Base-by-base conservation (phyloP, 768 basidiomycete genomes). In the Rhodotorula toruloides region DNA sequence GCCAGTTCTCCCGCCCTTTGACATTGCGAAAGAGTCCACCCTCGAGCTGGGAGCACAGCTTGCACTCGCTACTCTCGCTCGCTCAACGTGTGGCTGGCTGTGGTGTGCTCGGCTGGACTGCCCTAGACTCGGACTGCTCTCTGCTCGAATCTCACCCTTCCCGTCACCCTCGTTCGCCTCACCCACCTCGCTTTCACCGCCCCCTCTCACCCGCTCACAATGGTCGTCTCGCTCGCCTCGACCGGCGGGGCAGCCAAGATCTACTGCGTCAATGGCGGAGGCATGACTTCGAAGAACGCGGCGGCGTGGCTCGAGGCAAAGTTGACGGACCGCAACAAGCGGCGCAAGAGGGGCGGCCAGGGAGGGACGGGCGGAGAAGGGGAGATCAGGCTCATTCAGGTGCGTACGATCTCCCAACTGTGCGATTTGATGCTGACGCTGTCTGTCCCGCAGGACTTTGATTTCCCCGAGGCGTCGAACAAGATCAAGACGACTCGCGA, bases 401-500 rank as follows among this genome's bases (percentile, higher is more conserved):
- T 75, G 42, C 21, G 68, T 32, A 5, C n/a, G 31, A 11, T 14
- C 25, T 25, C 10, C 29, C 4, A 25, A 13, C 4, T 25, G n/a
- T 4, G 36, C 31, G 36, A n/a, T n/a, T 22, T 11, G 7, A 32
- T 25, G 22, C 21, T 29, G 43, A 43, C 10, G 32, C 6, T 2
- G 25, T 94, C 0, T 14, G 12, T 17, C 71, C 87, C 92, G 55
- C 91, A 99, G 75, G 88, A 92, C 63, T 96, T 98, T 77, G 91
- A 94, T 74, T 98, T 99, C 72, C 93, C 96, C 13, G 92, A 97
- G 76, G 91, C 93, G 22, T 91, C 90, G 76, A 93, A 91, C 78
- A 86, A 85, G 72, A 83, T 99, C 73, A 91, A 86, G 78, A 87
- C 87, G 9, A 97, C 93, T 4, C 81, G 87, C 44, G 93, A 99